A percentile compares a stretch with the other conserved stretches of the same genome.
Evolutionary conservation across 768 basidiomycete species (phyloP).

Genomic region (Royoungia palumana): DNA sequence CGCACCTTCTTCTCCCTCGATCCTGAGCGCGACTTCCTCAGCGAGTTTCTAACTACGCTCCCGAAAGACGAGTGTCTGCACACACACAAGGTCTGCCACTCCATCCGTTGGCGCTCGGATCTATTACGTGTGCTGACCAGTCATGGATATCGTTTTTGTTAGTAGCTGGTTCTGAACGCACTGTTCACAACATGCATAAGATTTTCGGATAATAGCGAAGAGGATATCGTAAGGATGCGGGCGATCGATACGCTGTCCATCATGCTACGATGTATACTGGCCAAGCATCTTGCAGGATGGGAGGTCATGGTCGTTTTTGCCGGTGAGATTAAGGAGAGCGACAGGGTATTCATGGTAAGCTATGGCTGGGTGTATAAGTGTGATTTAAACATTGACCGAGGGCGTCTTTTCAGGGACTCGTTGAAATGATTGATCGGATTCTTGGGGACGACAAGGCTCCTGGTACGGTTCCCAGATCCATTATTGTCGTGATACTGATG

Average conservation of each 20-base stretch:
- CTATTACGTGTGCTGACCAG: constrained; percentile 11
- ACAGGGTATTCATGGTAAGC: constrained; percentile 52
- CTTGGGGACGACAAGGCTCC: constrained; percentile 45
- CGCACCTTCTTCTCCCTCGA: constrained; percentile 49
- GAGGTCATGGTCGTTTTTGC: constrained; percentile 71
- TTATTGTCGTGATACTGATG: not conserved
- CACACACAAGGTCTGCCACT: constrained; percentile 45
- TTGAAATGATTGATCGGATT: constrained; percentile 43
- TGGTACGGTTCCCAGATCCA: constrained; percentile 12
- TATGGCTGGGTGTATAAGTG: not conserved
- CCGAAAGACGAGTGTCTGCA: constrained; percentile 51
- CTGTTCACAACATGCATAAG: constrained; percentile 48
- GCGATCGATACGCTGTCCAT: constrained; percentile 53
- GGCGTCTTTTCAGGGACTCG: constrained; percentile 43
- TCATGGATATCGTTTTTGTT: constrained; percentile 11
- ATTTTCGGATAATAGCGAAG: constrained; percentile 34
- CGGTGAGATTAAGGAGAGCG: constrained; percentile 56
- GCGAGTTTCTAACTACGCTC: constrained; percentile 36
- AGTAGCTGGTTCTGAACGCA: constrained; percentile 49
- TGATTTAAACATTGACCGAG: not conserved
- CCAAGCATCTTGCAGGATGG: constrained; percentile 63
- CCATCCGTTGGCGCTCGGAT: not conserved
- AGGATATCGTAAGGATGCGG: constrained; percentile 27
- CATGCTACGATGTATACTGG: constrained; percentile 45
- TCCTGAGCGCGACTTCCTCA: constrained; percentile 47